These are phyloP conservation scores for Alternaria panax DNA, from an alignment of 2,329 filamentous ascomycete species.

Conservation along the genomic window DNA sequence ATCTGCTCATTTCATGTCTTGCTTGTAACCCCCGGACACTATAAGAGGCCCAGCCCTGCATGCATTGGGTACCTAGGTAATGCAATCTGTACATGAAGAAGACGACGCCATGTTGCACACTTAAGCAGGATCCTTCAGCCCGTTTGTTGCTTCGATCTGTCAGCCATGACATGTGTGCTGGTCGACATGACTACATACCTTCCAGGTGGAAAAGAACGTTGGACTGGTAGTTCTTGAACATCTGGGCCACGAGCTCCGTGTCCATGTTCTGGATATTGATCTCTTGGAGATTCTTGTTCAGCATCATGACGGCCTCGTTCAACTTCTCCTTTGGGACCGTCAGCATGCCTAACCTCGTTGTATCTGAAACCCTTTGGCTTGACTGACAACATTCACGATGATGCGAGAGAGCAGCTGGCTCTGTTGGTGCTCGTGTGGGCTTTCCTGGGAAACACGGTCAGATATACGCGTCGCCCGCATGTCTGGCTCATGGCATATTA, in stretches of 20 bases:
- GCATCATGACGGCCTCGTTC: slow-evolving; percentile 88
- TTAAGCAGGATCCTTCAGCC: slow-evolving; percentile 78
- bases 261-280: slow-evolving; percentile 99
- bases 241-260: slow-evolving; percentile 94
- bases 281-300: slow-evolving; percentile 93
- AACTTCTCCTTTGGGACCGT: slow-evolving; percentile 82
- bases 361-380: not conserved
- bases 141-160: slow-evolving; percentile 73
- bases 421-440: slow-evolving; percentile 97
- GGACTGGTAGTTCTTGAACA: slow-evolving; percentile 99
- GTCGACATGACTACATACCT: slow-evolving; percentile 63
- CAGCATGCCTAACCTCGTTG: slow-evolving; percentile 3
- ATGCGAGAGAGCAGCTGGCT: slow-evolving; percentile 91
- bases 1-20: not conserved
- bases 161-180: not conserved
- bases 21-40: too few species aligned
- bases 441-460: slow-evolving; percentile 67
- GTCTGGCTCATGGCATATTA: slow-evolving; percentile 12
- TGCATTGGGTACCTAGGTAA: too few species aligned
- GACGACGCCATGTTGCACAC: not conserved
- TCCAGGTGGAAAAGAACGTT: slow-evolving; percentile 97
- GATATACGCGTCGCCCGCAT: slow-evolving; percentile 7
- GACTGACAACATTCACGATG: slow-evolving; percentile 92
- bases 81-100: not conserved
- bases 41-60: too few species aligned